Evolutionary conservation across 148 eudicot genomes (phyloP).

Genomic region (Talinum fruticosum): DNA sequence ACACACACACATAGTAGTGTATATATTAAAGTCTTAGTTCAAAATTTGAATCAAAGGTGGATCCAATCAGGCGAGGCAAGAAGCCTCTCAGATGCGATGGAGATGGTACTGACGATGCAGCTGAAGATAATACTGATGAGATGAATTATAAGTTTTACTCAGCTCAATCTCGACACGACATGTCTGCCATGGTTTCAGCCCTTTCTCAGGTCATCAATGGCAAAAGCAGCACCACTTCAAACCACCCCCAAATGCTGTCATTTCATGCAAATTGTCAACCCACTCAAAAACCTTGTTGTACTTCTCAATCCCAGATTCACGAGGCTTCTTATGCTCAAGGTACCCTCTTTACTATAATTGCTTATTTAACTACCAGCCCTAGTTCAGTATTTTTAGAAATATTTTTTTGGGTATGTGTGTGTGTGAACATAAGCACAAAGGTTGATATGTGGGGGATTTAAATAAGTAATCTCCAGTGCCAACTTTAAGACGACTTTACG

Average conservation of each 20-base stretch:
- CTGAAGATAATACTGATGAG: neutral
- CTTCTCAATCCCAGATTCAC: neutral
- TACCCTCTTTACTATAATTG: too few relatives aligned
- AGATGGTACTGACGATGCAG: neutral
- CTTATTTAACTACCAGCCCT: too few relatives aligned
- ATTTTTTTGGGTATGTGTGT: too few relatives aligned
- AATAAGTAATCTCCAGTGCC: too few relatives aligned
- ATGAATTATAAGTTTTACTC: constrained; percentile 23
- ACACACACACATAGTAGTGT: too few relatives aligned
- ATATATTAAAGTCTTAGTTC: too few relatives aligned
- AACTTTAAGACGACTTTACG: too few relatives aligned
- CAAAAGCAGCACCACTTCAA: neutral
- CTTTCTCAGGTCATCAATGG: constrained; percentile 51
- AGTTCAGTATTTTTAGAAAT: too few relatives aligned
- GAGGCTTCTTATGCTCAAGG: neutral
- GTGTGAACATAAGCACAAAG: too few relatives aligned
- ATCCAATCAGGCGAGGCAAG: constrained; percentile 49
- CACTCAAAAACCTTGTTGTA: neutral
- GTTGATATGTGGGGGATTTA: too few relatives aligned
- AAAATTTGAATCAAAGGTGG: constrained; percentile 19
- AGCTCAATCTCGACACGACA: constrained; percentile 48
- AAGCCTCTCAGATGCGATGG: constrained; percentile 28
- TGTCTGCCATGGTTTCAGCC: constrained; percentile 59
- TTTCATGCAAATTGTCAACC: constrained; percentile 12
- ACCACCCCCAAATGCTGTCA: neutral